Percentiles rank a stretch among this genome's conserved stretches.
Evolutionary conservation across 2,329 filamentous ascomycete genomes (phyloP).

Genomic region (Fusarium buxicola): DNA sequence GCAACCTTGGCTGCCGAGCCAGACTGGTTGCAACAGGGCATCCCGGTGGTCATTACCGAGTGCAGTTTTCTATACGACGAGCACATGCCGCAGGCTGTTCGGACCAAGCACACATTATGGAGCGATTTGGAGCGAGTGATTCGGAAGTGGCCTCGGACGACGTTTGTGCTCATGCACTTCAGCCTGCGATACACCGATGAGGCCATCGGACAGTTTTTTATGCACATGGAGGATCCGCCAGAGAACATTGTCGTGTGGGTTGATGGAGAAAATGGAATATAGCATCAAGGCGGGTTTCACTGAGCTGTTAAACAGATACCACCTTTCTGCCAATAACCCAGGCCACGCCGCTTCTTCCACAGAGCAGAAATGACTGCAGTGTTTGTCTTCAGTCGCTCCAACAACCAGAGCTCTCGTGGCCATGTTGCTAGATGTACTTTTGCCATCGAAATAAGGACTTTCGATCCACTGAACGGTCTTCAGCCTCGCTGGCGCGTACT

Average conservation of each 20-base stretch:
- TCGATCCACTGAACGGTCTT: too few species aligned
- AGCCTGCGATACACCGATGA: constrained; percentile 58
- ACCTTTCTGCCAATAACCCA: too few species aligned
- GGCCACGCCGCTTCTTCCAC: too few species aligned
- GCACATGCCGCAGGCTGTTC: constrained; percentile 57
- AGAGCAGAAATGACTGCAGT: too few species aligned
- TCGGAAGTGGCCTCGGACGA: constrained; percentile 55
- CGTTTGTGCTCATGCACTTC: constrained; percentile 61
- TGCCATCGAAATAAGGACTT: too few species aligned
- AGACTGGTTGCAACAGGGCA: constrained; percentile 53
- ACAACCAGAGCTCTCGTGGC: too few species aligned
- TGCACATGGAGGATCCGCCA: constrained; percentile 52
- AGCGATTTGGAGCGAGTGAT: constrained; percentile 58
- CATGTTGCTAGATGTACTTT: too few species aligned
- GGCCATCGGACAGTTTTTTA: constrained; percentile 57
- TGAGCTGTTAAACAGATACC: too few species aligned
- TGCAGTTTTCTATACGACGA: constrained; percentile 60
- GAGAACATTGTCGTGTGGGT: constrained; percentile 61
- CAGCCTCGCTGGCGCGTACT: too few species aligned
- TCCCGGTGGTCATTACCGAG: constrained; percentile 62
- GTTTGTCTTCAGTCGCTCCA: too few species aligned
- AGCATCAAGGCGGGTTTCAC: too few species aligned
- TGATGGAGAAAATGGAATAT: constrained; percentile 56
- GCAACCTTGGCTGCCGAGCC: constrained; percentile 54
- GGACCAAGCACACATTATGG: constrained; percentile 62